Conservation (phyloP, 441 rosid species). For the Gossypium davidsonii region DNA sequence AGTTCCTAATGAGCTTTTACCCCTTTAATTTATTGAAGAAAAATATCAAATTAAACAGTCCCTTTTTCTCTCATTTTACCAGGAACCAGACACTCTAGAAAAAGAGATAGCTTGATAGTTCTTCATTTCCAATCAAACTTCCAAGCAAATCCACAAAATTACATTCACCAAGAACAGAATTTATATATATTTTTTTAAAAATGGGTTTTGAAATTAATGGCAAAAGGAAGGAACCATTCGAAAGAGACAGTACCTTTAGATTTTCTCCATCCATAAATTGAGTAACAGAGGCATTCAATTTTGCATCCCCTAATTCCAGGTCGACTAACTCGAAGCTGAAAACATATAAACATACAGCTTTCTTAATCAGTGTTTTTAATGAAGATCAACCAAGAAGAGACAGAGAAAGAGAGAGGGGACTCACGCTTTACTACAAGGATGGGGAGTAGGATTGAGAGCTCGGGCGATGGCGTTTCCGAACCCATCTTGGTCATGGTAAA, state of each 20-base stretch:
- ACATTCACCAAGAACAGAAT: neutral
- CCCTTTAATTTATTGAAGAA: neutral
- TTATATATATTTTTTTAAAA: neutral
- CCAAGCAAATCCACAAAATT: neutral
- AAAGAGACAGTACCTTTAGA: constrained; percentile 1
- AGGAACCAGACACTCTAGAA: neutral
- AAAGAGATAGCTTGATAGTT: neutral
- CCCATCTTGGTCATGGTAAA: constrained; percentile 44
- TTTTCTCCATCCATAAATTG: neutral
- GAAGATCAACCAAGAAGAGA: neutral
- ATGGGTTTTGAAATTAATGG: neutral
- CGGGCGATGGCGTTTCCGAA: constrained; percentile 38
- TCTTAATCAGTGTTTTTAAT: neutral
- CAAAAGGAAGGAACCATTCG: neutral
- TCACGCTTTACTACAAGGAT: constrained; percentile 45
- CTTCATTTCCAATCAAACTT: neutral
- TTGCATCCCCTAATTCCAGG: neutral
- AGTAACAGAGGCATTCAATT: neutral
- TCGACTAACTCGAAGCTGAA: neutral
- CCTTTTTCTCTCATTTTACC: neutral
- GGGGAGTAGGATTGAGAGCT: constrained; percentile 40
- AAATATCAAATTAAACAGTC: neutral
- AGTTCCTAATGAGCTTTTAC: neutral
- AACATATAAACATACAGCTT: neutral
- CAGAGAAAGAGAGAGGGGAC: constrained; percentile 15